phyloP scores from a whole-genome alignment of 192 early-diverging fungal species.

The Chytriomyces sp. region DNA sequence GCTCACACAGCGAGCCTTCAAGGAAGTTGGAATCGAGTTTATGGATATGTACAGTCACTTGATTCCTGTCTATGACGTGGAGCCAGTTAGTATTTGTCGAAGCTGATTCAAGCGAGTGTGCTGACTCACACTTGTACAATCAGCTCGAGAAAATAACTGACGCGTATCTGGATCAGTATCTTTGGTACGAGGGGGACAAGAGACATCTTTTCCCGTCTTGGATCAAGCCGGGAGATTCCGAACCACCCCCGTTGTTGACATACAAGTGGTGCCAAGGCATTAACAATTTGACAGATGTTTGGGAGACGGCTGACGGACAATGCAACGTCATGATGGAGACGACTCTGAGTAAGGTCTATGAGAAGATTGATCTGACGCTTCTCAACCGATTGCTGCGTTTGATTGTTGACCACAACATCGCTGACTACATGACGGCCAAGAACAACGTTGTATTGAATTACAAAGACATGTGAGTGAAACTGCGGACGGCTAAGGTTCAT shows the following conservation, averaged over 20 bases:
- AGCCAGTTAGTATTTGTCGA: constrained; percentile 58
- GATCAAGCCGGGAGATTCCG: constrained; percentile 97
- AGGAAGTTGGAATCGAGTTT: constrained; percentile 99
- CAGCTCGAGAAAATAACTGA: constrained; percentile 98
- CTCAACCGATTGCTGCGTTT: constrained; percentile 91
- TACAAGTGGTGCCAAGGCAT: constrained; percentile 99
- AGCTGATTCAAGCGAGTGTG: not conserved
- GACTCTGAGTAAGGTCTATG: constrained; percentile 85
- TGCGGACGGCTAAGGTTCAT: not conserved
- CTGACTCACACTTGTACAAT: constrained; percentile 5
- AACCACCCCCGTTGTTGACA: constrained; percentile 93
- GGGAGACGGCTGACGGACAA: constrained; percentile 89
- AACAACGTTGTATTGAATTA: constrained; percentile 97
- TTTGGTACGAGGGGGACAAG: constrained; percentile 99
- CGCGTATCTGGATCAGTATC: constrained; percentile 97
- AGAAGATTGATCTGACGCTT: constrained; percentile 97
- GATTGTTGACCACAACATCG: constrained; percentile 98
- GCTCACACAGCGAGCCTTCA: constrained; percentile 97
- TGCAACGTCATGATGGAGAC: constrained; percentile 98
- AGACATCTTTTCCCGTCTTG: constrained; percentile 97
- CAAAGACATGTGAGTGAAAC: constrained; percentile 84
- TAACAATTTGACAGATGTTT: constrained; percentile 95
- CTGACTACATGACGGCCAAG: constrained; percentile 99
- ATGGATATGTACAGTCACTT: constrained; percentile 98
- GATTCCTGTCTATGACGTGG: constrained; percentile 96